phyloP scores from a whole-genome alignment of 345 rosid genomes.

The Cardiospermum halicacabum region DNA sequence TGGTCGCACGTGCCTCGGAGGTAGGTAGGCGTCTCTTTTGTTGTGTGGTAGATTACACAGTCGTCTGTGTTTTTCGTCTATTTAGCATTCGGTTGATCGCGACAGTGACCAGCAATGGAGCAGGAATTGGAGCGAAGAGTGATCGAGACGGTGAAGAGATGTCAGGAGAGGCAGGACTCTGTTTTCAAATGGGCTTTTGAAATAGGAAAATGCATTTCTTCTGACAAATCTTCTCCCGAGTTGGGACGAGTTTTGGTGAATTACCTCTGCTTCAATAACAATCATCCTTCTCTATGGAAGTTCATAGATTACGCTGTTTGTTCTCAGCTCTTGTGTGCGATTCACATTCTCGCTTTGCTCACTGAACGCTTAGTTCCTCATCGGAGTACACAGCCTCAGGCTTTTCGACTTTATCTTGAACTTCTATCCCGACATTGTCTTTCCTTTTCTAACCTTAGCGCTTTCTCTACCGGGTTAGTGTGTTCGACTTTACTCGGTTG shows the following conservation, averaged over 20 bases:
- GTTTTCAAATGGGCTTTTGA: slow-evolving; percentile 33
- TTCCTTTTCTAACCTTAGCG: slow-evolving; percentile 16
- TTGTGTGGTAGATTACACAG: no score
- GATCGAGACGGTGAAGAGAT: slow-evolving; percentile 20
- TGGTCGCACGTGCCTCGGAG: background rate
- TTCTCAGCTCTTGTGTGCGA: slow-evolving; percentile 36
- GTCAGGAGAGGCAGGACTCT: slow-evolving; percentile 18
- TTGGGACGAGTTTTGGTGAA: slow-evolving; percentile 39
- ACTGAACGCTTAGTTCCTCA: slow-evolving; percentile 41
- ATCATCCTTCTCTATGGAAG: slow-evolving; percentile 50
- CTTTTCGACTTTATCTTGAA: slow-evolving; percentile 49
- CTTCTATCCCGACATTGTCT: slow-evolving; percentile 40
- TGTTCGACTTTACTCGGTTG: background rate
- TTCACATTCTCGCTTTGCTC: slow-evolving; percentile 53
- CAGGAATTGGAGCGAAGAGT: slow-evolving; percentile 14
- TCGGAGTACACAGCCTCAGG: slow-evolving; percentile 50
- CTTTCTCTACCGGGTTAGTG: background rate
- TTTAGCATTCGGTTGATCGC: no score
- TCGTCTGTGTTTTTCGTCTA: no score
- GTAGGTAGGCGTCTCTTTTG: background rate
- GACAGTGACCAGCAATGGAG: background rate
- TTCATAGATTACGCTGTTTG: slow-evolving; percentile 41
- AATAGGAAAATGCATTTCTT: slow-evolving; percentile 28
- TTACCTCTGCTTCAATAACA: slow-evolving; percentile 41
- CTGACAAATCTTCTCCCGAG: slow-evolving; percentile 35